These are phyloP conservation scores for Colletotrichum viniferum DNA, from an alignment of 2,329 filamentous ascomycete genomes.

Conservation along the genomic window DNA sequence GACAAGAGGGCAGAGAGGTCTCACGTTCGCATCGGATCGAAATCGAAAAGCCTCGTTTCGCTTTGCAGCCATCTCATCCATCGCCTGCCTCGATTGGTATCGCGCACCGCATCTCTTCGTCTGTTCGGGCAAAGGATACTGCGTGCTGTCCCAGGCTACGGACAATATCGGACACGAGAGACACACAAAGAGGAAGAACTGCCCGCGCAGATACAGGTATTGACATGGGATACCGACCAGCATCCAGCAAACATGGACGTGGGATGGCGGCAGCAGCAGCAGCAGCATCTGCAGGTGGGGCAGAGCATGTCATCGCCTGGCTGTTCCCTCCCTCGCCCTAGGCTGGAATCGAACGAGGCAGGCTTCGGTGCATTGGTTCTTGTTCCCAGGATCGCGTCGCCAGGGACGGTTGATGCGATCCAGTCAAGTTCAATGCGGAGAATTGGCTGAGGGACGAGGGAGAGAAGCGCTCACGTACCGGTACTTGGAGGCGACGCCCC, in stretches of 20 bases:
- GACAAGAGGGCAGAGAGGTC: not conserved
- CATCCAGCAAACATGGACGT: not conserved
- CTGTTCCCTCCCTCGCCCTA: not conserved
- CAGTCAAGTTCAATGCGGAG: constrained; percentile 20
- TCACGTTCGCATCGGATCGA: not conserved
- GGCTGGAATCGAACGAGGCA: constrained; percentile 9
- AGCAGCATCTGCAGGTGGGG: not conserved
- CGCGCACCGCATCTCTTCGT: not conserved
- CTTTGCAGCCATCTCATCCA: not conserved
- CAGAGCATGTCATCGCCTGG: constrained; percentile 18
- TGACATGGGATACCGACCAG: not conserved
- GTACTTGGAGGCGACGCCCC: not conserved
- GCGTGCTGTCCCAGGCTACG: not conserved
- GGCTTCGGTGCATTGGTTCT: constrained; percentile 16
- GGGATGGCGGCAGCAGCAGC: not conserved
- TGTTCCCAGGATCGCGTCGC: constrained; percentile 5
- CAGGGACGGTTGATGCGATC: constrained; percentile 17
- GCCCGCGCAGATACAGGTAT: not conserved
- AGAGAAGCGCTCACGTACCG: not conserved
- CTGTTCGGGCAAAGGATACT: not conserved
- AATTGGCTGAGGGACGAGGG: not conserved
- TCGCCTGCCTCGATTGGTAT: not conserved
- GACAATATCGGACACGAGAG: not conserved
- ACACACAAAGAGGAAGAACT: not conserved
- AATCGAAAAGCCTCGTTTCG: not conserved